Evolutionary conservation across 345 rosid genomes (phyloP).

Genomic region (Excoecaria cochinchinensis): DNA sequence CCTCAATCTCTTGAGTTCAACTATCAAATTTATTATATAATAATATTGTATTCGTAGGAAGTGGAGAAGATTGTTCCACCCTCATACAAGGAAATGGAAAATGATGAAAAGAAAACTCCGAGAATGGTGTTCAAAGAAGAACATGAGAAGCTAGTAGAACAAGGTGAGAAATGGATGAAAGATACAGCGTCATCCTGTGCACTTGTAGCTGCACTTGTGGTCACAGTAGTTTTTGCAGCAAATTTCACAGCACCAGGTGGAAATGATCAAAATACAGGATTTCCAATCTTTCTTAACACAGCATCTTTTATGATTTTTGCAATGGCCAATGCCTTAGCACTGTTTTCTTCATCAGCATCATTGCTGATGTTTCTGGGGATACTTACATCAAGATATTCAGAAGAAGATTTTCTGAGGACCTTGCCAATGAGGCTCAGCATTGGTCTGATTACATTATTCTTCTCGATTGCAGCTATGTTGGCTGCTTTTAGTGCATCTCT

Average conservation of each 20-base stretch:
- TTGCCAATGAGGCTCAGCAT: not conserved
- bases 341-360: not conserved
- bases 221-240: not conserved
- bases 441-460: too few relatives aligned
- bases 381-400: not conserved
- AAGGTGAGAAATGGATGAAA: too few relatives aligned
- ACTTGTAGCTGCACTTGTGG: slow-evolving; percentile 13
- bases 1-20: too few relatives aligned
- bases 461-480: too few relatives aligned
- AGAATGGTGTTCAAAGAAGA: too few relatives aligned
- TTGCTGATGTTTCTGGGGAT: slow-evolving; percentile 9
- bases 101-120: too few relatives aligned
- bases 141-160: too few relatives aligned
- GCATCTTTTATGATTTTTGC: not conserved
- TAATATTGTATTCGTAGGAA: too few relatives aligned
- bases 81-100: too few relatives aligned
- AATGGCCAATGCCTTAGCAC: not conserved
- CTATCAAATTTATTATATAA: too few relatives aligned
- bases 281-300: not conserved
- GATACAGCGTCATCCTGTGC: not conserved
- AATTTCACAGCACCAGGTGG: not conserved
- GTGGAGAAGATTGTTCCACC: too few relatives aligned
- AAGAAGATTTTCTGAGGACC: not conserved
- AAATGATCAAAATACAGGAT: not conserved
- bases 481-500: too few relatives aligned